A percentile compares a stretch with the other conserved stretches of the same genome.
phyloP scores from a whole-genome alignment of 768 basidiomycete species.

The Zangia roseola region DNA sequence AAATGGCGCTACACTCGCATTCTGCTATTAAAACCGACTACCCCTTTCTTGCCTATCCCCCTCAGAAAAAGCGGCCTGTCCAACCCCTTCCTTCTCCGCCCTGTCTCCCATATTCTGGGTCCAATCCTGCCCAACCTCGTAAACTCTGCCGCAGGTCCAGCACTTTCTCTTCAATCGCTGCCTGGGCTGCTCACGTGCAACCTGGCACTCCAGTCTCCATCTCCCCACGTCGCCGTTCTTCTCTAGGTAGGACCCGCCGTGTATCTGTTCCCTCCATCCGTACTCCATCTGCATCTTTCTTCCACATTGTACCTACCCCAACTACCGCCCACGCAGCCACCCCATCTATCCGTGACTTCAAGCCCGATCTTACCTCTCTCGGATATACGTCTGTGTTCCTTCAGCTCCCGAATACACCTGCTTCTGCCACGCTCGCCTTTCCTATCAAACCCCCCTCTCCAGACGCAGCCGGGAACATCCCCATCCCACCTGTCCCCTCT shows the following conservation, averaged over 20 bases:
- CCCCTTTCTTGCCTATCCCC: constrained; percentile 44
- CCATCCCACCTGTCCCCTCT: constrained; percentile 14
- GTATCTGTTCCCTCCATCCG: constrained; percentile 40
- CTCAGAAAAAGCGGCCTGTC: constrained; percentile 36
- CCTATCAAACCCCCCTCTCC: constrained; percentile 5
- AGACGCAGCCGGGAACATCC: constrained; percentile 13
- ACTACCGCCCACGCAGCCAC: constrained; percentile 33
- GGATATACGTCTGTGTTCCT: constrained; percentile 71
- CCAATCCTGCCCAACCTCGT: constrained; percentile 15
- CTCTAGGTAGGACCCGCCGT: constrained; percentile 29
- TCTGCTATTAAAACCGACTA: constrained; percentile 27
- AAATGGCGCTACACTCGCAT: constrained; percentile 7
- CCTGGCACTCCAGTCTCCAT: constrained; percentile 60
- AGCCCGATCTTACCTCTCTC: constrained; percentile 53
- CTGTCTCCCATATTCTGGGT: neutral
- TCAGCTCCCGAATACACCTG: constrained; percentile 51
- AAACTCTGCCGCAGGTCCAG: constrained; percentile 37
- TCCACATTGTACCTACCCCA: constrained; percentile 43
- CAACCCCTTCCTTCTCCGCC: constrained; percentile 30
- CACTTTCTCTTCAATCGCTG: constrained; percentile 48
- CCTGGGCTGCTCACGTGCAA: constrained; percentile 66
- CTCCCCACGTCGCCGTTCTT: constrained; percentile 38
- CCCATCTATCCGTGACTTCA: constrained; percentile 46
- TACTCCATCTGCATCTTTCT: constrained; percentile 46
- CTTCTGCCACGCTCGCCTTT: constrained; percentile 21